Percentiles rank a stretch among this genome's conserved stretches.
Evolutionary conservation across 331 rosid species (phyloP).

Genomic region (Acacia concinna): DNA sequence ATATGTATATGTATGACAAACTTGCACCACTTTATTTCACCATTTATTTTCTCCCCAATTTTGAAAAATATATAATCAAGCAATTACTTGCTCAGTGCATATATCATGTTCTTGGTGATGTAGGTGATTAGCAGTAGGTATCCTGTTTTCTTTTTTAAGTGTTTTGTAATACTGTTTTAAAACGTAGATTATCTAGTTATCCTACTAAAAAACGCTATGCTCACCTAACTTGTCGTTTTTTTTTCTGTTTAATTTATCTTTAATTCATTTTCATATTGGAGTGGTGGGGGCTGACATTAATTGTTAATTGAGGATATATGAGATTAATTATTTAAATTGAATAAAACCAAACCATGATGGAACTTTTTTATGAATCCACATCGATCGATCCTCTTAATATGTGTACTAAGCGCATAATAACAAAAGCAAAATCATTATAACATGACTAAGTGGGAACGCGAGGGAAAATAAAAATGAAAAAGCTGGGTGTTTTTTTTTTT

Average conservation of each 20-base stretch:
- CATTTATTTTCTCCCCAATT: background rate
- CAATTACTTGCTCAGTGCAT: constrained; percentile 8
- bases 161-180: too few species aligned
- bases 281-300: constrained; percentile 50
- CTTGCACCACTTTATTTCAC: background rate
- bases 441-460: constrained; percentile 52
- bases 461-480: constrained; percentile 2
- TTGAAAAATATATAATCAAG: background rate
- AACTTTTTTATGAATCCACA: constrained; percentile 34
- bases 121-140: too few species aligned
- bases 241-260: constrained; percentile 10
- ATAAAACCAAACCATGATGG: constrained; percentile 42
- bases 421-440: constrained; percentile 46
- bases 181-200: too few species aligned
- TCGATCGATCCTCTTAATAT: constrained; percentile 23
- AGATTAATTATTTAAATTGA: constrained; percentile 21
- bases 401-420: constrained; percentile 39
- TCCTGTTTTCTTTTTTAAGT: too few species aligned
- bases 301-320: constrained; percentile 31
- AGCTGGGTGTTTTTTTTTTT: constrained; percentile 34
- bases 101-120: background rate
- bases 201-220: background rate
- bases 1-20: too few species aligned
- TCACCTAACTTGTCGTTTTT: background rate
- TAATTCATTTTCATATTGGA: too few species aligned